A percentile compares a stretch with the other conserved stretches of the same genome.
These are phyloP conservation scores for Apocynum venetum DNA, from an alignment of 257 asterid genomes.

Conservation along the genomic window DNA sequence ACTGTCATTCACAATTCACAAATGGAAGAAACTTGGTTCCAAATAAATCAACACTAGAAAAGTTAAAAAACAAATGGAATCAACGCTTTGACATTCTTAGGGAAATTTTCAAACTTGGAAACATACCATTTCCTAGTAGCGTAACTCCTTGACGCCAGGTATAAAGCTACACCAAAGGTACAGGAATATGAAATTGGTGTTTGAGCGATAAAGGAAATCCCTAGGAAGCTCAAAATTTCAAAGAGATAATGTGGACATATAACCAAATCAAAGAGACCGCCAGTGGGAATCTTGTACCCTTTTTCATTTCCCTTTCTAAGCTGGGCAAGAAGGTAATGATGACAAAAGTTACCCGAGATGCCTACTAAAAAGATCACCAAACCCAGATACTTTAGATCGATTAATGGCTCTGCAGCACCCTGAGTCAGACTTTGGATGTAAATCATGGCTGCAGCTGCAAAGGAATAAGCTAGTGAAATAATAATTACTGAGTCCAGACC, in stretches of 20 bases:
- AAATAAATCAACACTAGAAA: not conserved
- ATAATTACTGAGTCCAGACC: constrained; percentile 33
- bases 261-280: constrained; percentile 59
- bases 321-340: constrained; percentile 59
- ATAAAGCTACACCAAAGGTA: constrained; percentile 38
- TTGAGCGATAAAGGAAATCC: constrained; percentile 54
- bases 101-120: constrained; percentile 68
- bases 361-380: constrained; percentile 35
- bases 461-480: constrained; percentile 38
- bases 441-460: constrained; percentile 37
- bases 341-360: constrained; percentile 57
- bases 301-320: constrained; percentile 47
- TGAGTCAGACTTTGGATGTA: constrained; percentile 40
- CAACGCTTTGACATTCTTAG: constrained; percentile 57
- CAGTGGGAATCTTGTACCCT: constrained; percentile 60
- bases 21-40: not conserved
- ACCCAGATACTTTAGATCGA: constrained; percentile 60
- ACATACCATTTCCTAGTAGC: constrained; percentile 64
- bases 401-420: constrained; percentile 42
- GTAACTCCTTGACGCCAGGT: constrained; percentile 51
- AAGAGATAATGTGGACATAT: constrained; percentile 76
- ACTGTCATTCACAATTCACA: not conserved
- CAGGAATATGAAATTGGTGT: constrained; percentile 31
- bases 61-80: constrained; percentile 57
- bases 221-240: constrained; percentile 45